Percentiles rank a stretch among this genome's conserved stretches.
phyloP scores from a whole-genome alignment of 345 rosid genomes.

The Populus euphratica region DNA sequence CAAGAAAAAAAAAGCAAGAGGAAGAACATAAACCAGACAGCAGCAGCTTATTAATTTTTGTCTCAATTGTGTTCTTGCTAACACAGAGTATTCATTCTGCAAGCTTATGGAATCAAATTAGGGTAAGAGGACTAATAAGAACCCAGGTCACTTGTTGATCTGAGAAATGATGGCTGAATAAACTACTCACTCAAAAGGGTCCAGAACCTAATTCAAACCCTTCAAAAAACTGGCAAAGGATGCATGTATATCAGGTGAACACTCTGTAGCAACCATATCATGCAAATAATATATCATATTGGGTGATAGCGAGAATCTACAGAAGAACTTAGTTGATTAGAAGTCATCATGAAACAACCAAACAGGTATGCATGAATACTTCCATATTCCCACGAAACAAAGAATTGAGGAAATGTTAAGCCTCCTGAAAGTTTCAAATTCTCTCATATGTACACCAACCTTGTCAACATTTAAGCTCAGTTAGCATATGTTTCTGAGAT shows the following conservation, averaged over 20 bases:
- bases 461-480: background rate
- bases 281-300: background rate
- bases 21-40: background rate
- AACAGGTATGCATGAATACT: background rate
- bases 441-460: background rate
- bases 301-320: background rate
- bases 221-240: background rate
- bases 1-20: background rate
- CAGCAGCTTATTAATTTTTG: background rate
- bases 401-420: background rate
- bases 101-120: background rate
- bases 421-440: background rate
- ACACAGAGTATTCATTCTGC: background rate
- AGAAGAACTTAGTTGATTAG: too few relatives aligned
- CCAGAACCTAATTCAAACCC: background rate
- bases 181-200: background rate
- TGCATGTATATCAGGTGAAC: too few relatives aligned
- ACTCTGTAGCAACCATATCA: background rate
- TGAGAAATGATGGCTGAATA: background rate
- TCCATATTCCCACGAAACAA: background rate
- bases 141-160: background rate
- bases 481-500: background rate
- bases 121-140: background rate
- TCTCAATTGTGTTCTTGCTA: background rate
- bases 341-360: background rate